phyloP scores from a whole-genome alignment of 345 rosid species.

The Populus deltoides region DNA sequence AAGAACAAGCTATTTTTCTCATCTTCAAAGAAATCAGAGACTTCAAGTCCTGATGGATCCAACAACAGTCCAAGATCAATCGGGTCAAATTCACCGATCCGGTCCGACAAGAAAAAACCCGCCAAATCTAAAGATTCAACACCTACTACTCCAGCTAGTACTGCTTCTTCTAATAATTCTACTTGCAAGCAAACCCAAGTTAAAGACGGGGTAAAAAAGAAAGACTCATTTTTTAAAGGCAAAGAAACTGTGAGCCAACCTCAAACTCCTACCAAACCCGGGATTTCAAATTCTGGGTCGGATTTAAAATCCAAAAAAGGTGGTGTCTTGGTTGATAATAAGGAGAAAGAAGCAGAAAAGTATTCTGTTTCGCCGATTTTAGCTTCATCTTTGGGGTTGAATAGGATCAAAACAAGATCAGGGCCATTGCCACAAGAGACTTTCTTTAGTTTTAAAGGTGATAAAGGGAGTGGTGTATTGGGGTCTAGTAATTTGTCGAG shows the following conservation, averaged over 20 bases:
- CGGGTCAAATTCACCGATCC: conserved; percentile 82
- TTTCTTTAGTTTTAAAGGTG: conserved; percentile 61
- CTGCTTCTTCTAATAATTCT: conserved; percentile 5
- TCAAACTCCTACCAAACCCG: conserved; percentile 28
- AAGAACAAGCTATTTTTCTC: conserved; percentile 88
- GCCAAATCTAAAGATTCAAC: conserved; percentile 40
- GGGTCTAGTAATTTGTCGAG: conserved; percentile 82
- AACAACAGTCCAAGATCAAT: conserved; percentile 75
- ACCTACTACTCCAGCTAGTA: not conserved
- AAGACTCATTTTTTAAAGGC: conserved; percentile 38
- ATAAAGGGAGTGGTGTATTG: conserved; percentile 43
- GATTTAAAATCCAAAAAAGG: conserved; percentile 40
- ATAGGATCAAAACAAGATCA: conserved; percentile 90
- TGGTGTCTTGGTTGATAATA: conserved; percentile 23
- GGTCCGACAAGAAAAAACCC: conserved; percentile 82
- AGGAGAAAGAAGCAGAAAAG: conserved; percentile 15
- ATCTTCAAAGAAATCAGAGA: conserved; percentile 77
- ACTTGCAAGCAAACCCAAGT: conserved; percentile 49
- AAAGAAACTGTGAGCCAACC: conserved; percentile 32
- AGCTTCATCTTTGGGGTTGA: conserved; percentile 91
- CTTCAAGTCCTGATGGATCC: conserved; percentile 84
- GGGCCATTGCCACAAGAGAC: conserved; percentile 94
- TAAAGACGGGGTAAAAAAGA: conserved; percentile 63
- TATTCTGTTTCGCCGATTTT: conserved; percentile 72
- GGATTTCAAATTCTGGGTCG: conserved; percentile 16